Evolutionary conservation across 805 yeast genomes (phyloP), one percentile per base, ranked within the genome.

Genomic region (Nakazawaea ernobii): DNA sequence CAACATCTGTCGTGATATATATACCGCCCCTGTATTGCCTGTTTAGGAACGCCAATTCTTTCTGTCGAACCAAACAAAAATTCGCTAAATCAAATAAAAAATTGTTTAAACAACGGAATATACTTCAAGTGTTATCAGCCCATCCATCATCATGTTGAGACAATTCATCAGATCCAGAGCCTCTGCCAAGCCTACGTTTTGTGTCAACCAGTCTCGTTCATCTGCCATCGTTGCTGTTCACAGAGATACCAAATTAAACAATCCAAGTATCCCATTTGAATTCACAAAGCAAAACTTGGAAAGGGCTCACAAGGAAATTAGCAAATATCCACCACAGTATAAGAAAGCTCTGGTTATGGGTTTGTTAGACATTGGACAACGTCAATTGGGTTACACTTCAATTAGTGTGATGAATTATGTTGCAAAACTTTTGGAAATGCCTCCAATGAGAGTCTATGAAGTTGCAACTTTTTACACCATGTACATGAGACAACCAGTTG

Each of bases 381-480:
- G 95, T 59, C 95, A 87, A 67, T 73, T 74, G 48, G 96, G 96
- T 0, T 87, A 83, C 72, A 84, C 94, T 38, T 86, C 95, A 36
- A 84, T 87, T 56, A 74, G 88, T 32, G 94, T 86, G 53, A 87
- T 87, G 96, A 86, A 87, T 71, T 84, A 88, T 62, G 95, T 87
- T 43, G 96, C 95, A 46, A 80, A 83, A 65, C 59, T 84, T 60
- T 74, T 86, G 58, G 92, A 86, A 59, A 84, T 88, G 82, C 96
- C 96, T 29, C 95, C 95, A 50, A 87, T 87, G 96, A 79, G 96
- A 69, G 96, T 87, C 29, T 87, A 87, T 66, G 95, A 87, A 65
- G 96, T 87, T 53, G 96, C 96, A 30, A 85, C 95, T 37, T 87
- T 87, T 70, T 87, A 87, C 69, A 87, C 96, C 56, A 88, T 87